phyloP scores from a whole-genome alignment of 352 stramenopile genomes.

The Hyaloperonospora brassicae region DNA sequence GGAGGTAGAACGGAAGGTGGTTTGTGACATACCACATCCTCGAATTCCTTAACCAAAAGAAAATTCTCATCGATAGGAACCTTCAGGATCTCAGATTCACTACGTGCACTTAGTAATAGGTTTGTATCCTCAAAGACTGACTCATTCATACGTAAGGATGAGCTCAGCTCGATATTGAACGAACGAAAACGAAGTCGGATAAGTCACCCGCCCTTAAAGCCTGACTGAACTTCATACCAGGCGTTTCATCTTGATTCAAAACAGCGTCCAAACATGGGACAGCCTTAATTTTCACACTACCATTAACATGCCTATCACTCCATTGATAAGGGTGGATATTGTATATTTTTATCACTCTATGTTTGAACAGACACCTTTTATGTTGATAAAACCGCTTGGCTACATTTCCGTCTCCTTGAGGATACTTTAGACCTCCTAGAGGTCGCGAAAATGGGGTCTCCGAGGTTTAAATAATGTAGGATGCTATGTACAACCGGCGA shows the following conservation, averaged over 20 bases:
- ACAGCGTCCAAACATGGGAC: neutral
- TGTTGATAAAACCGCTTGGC: too few species aligned
- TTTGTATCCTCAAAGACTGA: slow-evolving; percentile 6
- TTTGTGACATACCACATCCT: too few species aligned
- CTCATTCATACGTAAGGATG: slow-evolving; percentile 4
- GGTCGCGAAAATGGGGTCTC: too few species aligned
- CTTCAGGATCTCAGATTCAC: slow-evolving; percentile 9
- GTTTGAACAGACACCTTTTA: too few species aligned
- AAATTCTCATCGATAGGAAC: slow-evolving; percentile 2
- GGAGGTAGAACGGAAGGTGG: too few species aligned
- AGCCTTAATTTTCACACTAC: neutral
- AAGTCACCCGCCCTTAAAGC: neutral
- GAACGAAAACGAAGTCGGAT: neutral
- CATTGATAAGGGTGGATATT: neutral
- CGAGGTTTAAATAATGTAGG: too few species aligned
- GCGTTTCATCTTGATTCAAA: neutral
- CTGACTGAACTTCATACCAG: neutral
- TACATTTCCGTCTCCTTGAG: too few species aligned
- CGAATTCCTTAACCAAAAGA: neutral
- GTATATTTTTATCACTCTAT: neutral
- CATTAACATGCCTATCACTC: slow-evolving; percentile 1
- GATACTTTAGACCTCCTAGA: too few species aligned
- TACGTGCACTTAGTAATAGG: slow-evolving; percentile 1
- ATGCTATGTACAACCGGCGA: too few species aligned
- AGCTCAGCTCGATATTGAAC: neutral